Conservation (phyloP, 1,284 basidiomycete species). For the Cutaneotrichosporon cutaneum region DNA sequence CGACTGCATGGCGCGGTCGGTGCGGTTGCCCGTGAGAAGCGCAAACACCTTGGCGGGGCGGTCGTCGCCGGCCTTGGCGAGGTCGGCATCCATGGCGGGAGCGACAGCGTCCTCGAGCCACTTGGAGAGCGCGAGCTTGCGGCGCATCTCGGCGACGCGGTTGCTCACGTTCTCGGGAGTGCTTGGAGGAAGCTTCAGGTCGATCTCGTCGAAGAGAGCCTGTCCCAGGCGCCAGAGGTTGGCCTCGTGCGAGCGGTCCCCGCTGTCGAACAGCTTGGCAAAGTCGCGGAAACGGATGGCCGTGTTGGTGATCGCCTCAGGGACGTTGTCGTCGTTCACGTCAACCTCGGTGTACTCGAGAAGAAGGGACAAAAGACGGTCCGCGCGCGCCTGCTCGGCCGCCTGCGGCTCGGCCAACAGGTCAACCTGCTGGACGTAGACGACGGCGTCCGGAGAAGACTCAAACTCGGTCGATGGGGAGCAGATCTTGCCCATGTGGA, state of each 20-base stretch:
- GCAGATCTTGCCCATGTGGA: slow-evolving; percentile 72
- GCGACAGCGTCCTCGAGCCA: slow-evolving; percentile 82
- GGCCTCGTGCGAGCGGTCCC: slow-evolving; percentile 73
- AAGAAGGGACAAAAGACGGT: slow-evolving; percentile 76
- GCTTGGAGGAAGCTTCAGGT: slow-evolving; percentile 65
- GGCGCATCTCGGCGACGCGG: slow-evolving; percentile 59
- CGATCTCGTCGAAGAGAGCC: slow-evolving; percentile 82
- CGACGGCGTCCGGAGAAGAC: slow-evolving; percentile 30
- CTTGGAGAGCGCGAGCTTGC: slow-evolving; percentile 76
- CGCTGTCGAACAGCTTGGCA: slow-evolving; percentile 66
- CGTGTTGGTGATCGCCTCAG: slow-evolving; percentile 60
- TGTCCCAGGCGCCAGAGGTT: slow-evolving; percentile 80
- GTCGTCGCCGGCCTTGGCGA: slow-evolving; percentile 58
- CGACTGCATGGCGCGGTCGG: slow-evolving; percentile 74
- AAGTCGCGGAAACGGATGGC: slow-evolving; percentile 78
- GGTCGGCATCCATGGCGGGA: slow-evolving; percentile 69
- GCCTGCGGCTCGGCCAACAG: slow-evolving; percentile 37
- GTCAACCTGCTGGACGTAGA: slow-evolving; percentile 35
- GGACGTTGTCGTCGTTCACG: slow-evolving; percentile 56
- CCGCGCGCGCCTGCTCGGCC: slow-evolving; percentile 57
- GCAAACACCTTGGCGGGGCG: slow-evolving; percentile 66
- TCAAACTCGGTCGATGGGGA: slow-evolving; percentile 53
- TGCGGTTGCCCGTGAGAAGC: slow-evolving; percentile 81
- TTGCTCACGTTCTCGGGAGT: slow-evolving; percentile 59
- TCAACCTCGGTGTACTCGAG: slow-evolving; percentile 71